Percentiles rank a stretch among this genome's conserved stretches.
phyloP scores from a whole-genome alignment of 768 basidiomycete species.

The Coprinopsis marcescibilis region DNA sequence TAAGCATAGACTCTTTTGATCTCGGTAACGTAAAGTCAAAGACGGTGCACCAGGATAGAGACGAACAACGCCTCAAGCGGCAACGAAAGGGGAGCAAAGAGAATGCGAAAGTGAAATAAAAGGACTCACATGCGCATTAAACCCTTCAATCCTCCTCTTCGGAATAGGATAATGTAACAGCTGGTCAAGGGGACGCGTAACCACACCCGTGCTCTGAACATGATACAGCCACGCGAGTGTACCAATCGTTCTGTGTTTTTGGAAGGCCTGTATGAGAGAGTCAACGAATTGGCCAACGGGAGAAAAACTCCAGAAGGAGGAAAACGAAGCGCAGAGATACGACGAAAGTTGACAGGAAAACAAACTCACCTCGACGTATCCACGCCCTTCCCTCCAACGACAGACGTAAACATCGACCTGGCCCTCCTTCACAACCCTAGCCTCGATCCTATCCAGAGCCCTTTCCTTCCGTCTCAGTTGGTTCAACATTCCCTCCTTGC shows the following conservation, averaged over 20 bases:
- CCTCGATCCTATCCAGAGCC: constrained; percentile 26
- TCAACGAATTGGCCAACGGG: not conserved
- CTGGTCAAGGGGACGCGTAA: constrained; percentile 64
- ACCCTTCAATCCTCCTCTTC: constrained; percentile 49
- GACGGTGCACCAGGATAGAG: too few species aligned
- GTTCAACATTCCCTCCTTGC: not conserved
- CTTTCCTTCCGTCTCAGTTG: constrained; percentile 14
- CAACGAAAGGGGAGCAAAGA: too few species aligned
- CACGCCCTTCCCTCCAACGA: constrained; percentile 57
- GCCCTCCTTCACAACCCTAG: constrained; percentile 39
- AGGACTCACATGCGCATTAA: constrained; percentile 51
- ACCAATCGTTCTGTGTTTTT: constrained; percentile 56
- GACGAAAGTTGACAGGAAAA: not conserved
- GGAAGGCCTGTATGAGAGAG: constrained; percentile 47
- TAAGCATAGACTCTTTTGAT: too few species aligned
- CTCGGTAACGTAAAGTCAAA: too few species aligned
- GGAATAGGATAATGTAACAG: constrained; percentile 85
- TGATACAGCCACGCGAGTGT: constrained; percentile 82
- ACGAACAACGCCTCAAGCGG: too few species aligned
- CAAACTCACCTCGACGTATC: constrained; percentile 61
- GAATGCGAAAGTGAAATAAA: constrained; percentile 7
- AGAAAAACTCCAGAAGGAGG: constrained; percentile 1
- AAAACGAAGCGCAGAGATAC: not conserved
- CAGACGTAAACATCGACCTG: constrained; percentile 81
- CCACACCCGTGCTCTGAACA: constrained; percentile 56